Evolutionary conservation across 2,329 filamentous ascomycete species (phyloP).

Genomic region (Colletotrichum sublineola): DNA sequence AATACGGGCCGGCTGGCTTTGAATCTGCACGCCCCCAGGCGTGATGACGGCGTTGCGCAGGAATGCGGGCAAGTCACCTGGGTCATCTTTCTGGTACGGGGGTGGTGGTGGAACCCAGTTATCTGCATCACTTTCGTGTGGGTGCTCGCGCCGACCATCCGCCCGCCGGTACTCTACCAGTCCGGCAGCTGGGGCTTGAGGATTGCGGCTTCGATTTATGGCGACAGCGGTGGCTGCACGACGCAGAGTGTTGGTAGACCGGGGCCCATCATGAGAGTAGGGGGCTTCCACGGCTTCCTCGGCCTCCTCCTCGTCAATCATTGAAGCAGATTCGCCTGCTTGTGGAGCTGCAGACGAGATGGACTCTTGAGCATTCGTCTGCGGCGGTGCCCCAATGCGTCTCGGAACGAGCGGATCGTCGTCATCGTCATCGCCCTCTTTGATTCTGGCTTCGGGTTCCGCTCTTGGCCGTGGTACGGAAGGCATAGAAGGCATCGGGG

Average conservation of each 20-base stretch:
- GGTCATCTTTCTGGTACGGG: constrained; percentile 78
- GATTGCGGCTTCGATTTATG: constrained; percentile 76
- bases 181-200: constrained; percentile 66
- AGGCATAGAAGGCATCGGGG: constrained; percentile 48
- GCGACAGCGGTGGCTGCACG: constrained; percentile 83
- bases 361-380: constrained; percentile 42
- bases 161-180: constrained; percentile 75
- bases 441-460: constrained; percentile 43
- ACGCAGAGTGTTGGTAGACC: constrained; percentile 77
- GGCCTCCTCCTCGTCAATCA: constrained; percentile 67
- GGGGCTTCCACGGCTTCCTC: constrained; percentile 75
- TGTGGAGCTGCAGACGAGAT: constrained; percentile 46
- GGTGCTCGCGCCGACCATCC: constrained; percentile 78
- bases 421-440: constrained; percentile 55
- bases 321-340: constrained; percentile 60
- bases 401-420: constrained; percentile 69
- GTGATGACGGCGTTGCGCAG: constrained; percentile 63
- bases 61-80: constrained; percentile 68
- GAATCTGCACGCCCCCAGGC: constrained; percentile 48
- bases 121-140: constrained; percentile 88
- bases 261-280: constrained; percentile 79
- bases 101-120: constrained; percentile 91
- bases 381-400: constrained; percentile 56
- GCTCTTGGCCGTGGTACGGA: constrained; percentile 44
- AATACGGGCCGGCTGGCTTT: constrained; percentile 45